These are phyloP conservation scores for Candolleomyces eurysporus DNA, from an alignment of 768 basidiomycete genomes.

Conservation along the genomic window DNA sequence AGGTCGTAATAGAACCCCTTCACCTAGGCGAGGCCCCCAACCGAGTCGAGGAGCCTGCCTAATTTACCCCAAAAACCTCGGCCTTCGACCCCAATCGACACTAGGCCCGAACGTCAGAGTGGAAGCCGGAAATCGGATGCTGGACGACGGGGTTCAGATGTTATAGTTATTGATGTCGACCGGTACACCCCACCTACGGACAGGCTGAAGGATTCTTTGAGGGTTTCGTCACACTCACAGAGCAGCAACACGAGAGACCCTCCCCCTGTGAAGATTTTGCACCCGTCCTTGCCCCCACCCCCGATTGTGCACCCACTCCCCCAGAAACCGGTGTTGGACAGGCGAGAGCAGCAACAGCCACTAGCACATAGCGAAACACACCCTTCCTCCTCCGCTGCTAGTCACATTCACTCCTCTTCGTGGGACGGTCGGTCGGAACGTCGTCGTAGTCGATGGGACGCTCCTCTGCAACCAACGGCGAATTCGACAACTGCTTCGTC, in stretches of 20 bases:
- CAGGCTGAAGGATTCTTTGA: neutral
- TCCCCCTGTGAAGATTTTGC: neutral
- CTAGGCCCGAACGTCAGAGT: neutral
- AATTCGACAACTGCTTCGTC: neutral
- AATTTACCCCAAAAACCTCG: too few species aligned
- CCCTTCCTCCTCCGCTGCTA: neutral
- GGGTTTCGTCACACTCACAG: neutral
- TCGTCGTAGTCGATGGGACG: neutral
- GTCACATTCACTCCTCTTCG: neutral
- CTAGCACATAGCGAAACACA: neutral
- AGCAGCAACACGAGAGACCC: neutral
- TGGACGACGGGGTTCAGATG: neutral
- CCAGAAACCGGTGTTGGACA: conserved; percentile 1
- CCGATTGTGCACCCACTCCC: conserved; percentile 4
- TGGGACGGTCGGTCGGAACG: neutral
- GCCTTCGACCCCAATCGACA: too few species aligned
- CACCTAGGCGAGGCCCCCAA: too few species aligned
- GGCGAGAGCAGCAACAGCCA: neutral
- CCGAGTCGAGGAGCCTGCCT: too few species aligned
- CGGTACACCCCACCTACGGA: neutral
- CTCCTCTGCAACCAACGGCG: neutral
- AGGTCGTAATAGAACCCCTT: too few species aligned
- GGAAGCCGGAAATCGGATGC: neutral
- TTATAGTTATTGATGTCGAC: neutral
- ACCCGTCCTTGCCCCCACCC: neutral